Percentiles rank a stretch among this genome's conserved stretches.
These are phyloP conservation scores for Craterostigma plantagineum DNA, from an alignment of 257 asterid genomes.

Conservation along the genomic window DNA sequence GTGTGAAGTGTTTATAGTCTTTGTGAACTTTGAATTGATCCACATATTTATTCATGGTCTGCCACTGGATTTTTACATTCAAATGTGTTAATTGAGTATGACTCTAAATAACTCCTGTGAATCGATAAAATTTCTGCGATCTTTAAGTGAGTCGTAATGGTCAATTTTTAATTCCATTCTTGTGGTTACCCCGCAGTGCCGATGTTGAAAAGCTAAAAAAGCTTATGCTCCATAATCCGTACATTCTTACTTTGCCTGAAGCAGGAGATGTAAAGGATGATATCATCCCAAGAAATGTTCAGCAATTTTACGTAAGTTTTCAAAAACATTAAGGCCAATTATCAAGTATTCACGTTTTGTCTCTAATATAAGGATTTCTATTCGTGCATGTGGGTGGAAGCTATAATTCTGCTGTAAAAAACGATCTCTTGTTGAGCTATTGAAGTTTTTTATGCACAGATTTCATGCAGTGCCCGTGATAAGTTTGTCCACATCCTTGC, in stretches of 20 bases:
- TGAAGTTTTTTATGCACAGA: slow-evolving; percentile 18
- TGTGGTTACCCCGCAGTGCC: slow-evolving; percentile 34
- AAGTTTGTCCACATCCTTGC: slow-evolving; percentile 73
- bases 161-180: too few relatives aligned
- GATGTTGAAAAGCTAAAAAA: slow-evolving; percentile 90
- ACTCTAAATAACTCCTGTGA: too few relatives aligned
- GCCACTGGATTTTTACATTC: too few relatives aligned
- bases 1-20: slow-evolving; percentile 6
- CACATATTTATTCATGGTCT: too few relatives aligned
- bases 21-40: too few relatives aligned
- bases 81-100: too few relatives aligned
- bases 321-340: not conserved
- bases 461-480: slow-evolving; percentile 70
- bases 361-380: not conserved
- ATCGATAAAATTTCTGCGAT: too few relatives aligned
- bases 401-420: not conserved
- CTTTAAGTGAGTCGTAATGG: too few relatives aligned
- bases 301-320: slow-evolving; percentile 81
- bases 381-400: not conserved
- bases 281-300: slow-evolving; percentile 67
- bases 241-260: slow-evolving; percentile 67
- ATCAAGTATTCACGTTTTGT: not conserved
- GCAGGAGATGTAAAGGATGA: slow-evolving; percentile 78
- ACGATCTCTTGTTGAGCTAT: not conserved
- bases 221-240: slow-evolving; percentile 85